Percentiles rank a stretch among this genome's conserved stretches.
These are phyloP conservation scores for Penicillium sp. DNA, from an alignment of 2,329 filamentous ascomycete species.

Conservation along the genomic window DNA sequence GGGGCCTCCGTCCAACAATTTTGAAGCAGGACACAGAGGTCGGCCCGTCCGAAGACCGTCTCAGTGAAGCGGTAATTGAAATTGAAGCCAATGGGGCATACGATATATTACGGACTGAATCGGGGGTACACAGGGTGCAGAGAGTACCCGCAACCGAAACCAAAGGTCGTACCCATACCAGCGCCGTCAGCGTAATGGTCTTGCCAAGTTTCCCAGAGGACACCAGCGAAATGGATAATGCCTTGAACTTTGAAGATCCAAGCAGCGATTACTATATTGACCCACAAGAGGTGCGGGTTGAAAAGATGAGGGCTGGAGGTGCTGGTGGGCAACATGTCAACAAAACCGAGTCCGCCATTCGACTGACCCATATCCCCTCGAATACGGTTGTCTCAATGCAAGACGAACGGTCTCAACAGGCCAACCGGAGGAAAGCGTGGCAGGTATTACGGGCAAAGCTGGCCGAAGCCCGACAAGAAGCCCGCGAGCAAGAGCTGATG, in stretches of 20 bases:
- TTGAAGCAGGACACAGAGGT: slow-evolving; percentile 80
- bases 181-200: slow-evolving; percentile 87
- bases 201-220: slow-evolving; percentile 71
- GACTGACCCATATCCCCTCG: slow-evolving; percentile 85
- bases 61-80: slow-evolving; percentile 86
- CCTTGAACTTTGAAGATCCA: slow-evolving; percentile 72
- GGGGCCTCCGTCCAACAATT: slow-evolving; percentile 63
- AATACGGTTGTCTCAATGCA: slow-evolving; percentile 87
- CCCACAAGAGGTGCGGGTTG: slow-evolving; percentile 73
- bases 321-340: slow-evolving; percentile 98
- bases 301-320: slow-evolving; percentile 88
- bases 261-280: slow-evolving; percentile 90
- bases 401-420: slow-evolving; percentile 83
- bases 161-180: slow-evolving; percentile 89
- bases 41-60: slow-evolving; percentile 61
- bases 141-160: slow-evolving; percentile 87
- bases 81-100: slow-evolving; percentile 75
- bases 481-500: slow-evolving; percentile 75
- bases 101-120: slow-evolving; percentile 76
- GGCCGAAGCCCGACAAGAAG: slow-evolving; percentile 75
- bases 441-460: slow-evolving; percentile 75
- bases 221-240: slow-evolving; percentile 50
- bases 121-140: slow-evolving; percentile 93
- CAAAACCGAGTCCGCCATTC: slow-evolving; percentile 93
- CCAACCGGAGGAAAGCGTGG: slow-evolving; percentile 88